Percentiles rank a stretch among this genome's conserved stretches.
These are phyloP conservation scores for Miscanthus lutarioriparius DNA, from an alignment of 176 grass and related monocot genomes.

Conservation along the genomic window DNA sequence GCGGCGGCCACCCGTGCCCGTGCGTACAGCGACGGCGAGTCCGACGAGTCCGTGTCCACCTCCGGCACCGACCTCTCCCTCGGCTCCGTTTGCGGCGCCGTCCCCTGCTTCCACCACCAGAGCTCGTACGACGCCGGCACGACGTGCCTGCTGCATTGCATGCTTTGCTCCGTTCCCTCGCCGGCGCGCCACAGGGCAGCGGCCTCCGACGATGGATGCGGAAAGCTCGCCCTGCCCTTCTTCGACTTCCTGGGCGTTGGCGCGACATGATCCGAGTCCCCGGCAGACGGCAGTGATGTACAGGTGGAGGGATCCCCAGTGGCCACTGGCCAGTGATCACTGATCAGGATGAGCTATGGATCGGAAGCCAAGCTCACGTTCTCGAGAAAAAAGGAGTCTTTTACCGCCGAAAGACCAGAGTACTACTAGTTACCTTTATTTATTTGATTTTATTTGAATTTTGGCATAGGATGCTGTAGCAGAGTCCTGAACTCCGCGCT, in stretches of 20 bases:
- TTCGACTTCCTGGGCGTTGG: neutral
- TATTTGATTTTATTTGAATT: no score
- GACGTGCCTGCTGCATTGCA: neutral
- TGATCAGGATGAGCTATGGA: no score
- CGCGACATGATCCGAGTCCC: neutral
- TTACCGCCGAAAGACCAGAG: no score
- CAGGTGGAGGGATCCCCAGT: neutral
- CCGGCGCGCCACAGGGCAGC: neutral
- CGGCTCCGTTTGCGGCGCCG: conserved; percentile 32
- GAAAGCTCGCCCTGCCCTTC: neutral
- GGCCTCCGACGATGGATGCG: neutral
- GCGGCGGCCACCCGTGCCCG: conserved; percentile 17
- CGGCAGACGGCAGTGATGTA: neutral
- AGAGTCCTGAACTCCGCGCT: no score
- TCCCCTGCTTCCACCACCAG: conserved; percentile 44
- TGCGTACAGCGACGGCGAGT: conserved; percentile 53
- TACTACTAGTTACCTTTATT: no score
- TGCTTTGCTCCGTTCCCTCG: neutral
- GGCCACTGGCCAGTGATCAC: neutral
- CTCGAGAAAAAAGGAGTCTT: no score
- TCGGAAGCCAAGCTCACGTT: no score
- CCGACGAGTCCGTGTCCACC: conserved; percentile 68
- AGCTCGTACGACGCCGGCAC: neutral
- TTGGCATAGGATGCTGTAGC: no score
- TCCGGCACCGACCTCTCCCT: conserved; percentile 69